Base-by-base conservation (phyloP, 768 basidiomycete genomes). In the Tephrocybe sp. region DNA sequence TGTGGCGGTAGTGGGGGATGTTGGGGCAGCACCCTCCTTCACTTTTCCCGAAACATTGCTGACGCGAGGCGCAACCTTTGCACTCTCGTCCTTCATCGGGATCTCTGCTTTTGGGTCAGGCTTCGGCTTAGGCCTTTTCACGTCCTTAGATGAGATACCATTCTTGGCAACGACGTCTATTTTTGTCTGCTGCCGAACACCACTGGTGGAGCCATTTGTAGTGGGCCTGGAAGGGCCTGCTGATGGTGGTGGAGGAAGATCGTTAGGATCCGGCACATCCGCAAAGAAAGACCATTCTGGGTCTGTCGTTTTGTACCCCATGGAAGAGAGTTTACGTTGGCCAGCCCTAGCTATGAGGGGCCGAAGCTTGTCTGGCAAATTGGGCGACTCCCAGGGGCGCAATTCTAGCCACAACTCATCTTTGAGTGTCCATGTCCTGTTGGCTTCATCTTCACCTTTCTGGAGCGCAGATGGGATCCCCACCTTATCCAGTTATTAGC, bases 361-460 rank as follows among this genome's bases (percentile, higher is more conserved):
- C 4, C 79, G 74, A 37, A 83, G 79, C 2, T 67, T 41, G 24
- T 79, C 76, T 2, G 69, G 68, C 22, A 86, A 69, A 24, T 69
- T 69, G 0, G 74, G 68, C 75, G 78, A 86, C 53, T 82, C 84
- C 49, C 74, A 82, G 0, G 88, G 88, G 5, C 85, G 81, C 21
- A 89, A 83, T 58, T 89, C 83, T 27, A 71, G 71, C 87, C 87
- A 90, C 2, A 79, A 68, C 16, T 65, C 60, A 19, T 73, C 66
- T 54, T 81, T 86, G 51, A 89, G 78, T 26, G 67, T 59, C 75
- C 84, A 89, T 1, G 55, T 58, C 49, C 70, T 69, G 6, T 57
- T 43, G 1, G 72, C 63, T 7, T 72, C 66, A 18, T 69, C 69
- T 49, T 68, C 63, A 1, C 66, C 67, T 25, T 63, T 74, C 55